Conservation (phyloP, 495 filamentous ascomycete genomes). For the Aspergillus bertholletiae region DNA sequence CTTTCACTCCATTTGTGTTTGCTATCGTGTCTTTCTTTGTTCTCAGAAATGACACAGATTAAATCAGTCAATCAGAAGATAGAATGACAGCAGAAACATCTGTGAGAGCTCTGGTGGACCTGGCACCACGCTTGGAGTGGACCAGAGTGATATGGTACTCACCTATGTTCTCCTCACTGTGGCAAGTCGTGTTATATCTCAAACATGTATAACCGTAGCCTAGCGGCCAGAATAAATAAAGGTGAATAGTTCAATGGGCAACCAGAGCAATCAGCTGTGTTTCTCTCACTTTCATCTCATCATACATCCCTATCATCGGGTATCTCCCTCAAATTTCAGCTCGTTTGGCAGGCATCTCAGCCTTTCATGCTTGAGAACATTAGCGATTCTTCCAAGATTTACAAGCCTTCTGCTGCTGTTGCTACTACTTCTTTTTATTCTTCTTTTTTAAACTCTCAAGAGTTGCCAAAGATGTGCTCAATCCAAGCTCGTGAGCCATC, state of each 20-base stretch:
- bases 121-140: no score
- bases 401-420: background rate
- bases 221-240: background rate
- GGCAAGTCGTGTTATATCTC: background rate
- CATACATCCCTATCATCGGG: background rate
- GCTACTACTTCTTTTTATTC: no score
- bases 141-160: background rate
- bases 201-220: background rate
- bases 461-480: background rate
- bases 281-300: background rate
- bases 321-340: no score
- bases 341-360: no score
- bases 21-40: background rate
- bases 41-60: no score
- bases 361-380: no score
- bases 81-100: no score
- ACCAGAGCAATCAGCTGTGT: background rate
- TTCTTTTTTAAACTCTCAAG: no score
- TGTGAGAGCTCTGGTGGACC: no score
- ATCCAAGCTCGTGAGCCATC: background rate
- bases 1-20: background rate
- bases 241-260: background rate
- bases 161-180: background rate
- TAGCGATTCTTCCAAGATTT: background rate
- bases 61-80: no score